These are phyloP conservation scores for Vicia sativa DNA, from an alignment of 306 rosid genomes.

Conservation along the genomic window DNA sequence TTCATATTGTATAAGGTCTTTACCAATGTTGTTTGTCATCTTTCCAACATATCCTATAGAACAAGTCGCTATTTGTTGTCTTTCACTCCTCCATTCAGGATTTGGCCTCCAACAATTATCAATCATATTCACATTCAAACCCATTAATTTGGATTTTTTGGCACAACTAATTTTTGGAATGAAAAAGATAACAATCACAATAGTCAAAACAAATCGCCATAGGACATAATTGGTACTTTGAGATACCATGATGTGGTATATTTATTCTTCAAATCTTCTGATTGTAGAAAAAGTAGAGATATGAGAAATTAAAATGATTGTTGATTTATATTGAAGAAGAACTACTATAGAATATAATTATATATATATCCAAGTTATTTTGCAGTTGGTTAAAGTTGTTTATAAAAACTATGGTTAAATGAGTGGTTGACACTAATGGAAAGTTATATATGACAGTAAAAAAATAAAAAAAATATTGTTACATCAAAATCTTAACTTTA, in stretches of 20 bases:
- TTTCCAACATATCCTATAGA: slow-evolving; percentile 39
- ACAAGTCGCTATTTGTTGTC: slow-evolving; percentile 38
- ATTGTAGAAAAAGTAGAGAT: neutral
- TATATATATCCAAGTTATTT: slow-evolving; percentile 5
- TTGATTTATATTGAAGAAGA: neutral
- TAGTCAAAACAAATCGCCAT: neutral
- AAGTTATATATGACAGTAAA: slow-evolving; percentile 10
- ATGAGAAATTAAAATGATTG: neutral
- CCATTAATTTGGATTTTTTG: slow-evolving; percentile 19
- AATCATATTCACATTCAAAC: slow-evolving; percentile 39
- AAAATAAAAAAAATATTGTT: neutral
- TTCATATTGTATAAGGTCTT: slow-evolving; percentile 35
- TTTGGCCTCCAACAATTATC: slow-evolving; percentile 44
- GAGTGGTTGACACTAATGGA: neutral
- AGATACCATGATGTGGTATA: slow-evolving; percentile 5
- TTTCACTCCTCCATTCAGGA: slow-evolving; percentile 36
- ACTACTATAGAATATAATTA: neutral
- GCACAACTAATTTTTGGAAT: slow-evolving; percentile 11
- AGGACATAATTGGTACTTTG: neutral
- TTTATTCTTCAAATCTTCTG: neutral
- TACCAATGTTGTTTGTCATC: slow-evolving; percentile 39
- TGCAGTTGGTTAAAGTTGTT: slow-evolving; percentile 34
- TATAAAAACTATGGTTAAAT: neutral
- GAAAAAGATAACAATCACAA: slow-evolving; percentile 11
- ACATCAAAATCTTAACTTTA: neutral